Percentiles rank a stretch among this genome's conserved stretches.
These are phyloP conservation scores for Nigrospora sphaerica DNA, from an alignment of 2,329 filamentous ascomycete genomes.

Conservation along the genomic window DNA sequence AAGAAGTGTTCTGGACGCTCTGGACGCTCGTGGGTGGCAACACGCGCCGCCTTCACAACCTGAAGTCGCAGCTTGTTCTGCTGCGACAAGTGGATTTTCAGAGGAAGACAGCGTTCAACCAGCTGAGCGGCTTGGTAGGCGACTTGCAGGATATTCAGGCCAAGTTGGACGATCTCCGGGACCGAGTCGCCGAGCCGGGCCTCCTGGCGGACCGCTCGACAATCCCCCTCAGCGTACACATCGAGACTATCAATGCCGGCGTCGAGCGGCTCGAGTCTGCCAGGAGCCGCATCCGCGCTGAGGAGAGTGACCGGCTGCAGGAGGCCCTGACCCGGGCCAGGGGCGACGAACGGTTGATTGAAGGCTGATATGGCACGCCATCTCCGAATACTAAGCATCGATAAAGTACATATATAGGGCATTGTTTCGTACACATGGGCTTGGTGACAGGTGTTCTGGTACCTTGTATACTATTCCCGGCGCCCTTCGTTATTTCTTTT, in stretches of 20 bases:
- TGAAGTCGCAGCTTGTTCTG: conserved; percentile 56
- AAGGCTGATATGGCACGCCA: conserved; percentile 15
- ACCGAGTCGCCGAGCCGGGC: conserved; percentile 62
- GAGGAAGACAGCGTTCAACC: conserved; percentile 56
- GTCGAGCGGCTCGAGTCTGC: conserved; percentile 65
- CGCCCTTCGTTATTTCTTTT: too few relatives aligned
- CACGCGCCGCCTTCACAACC: conserved; percentile 48
- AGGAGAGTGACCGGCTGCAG: conserved; percentile 52
- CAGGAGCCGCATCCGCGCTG: conserved; percentile 48
- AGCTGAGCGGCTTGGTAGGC: conserved; percentile 63
- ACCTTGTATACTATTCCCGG: too few relatives aligned
- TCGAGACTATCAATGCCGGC: conserved; percentile 66
- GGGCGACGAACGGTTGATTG: conserved; percentile 34
- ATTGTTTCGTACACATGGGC: too few relatives aligned
- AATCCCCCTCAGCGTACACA: conserved; percentile 65
- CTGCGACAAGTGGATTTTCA: conserved; percentile 61
- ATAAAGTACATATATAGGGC: too few relatives aligned
- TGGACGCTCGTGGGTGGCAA: conserved; percentile 74
- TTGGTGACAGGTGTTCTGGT: too few relatives aligned
- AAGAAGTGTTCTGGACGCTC: conserved; percentile 60
- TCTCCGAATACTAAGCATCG: too few relatives aligned
- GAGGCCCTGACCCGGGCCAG: conserved; percentile 42
- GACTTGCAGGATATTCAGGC: conserved; percentile 69
- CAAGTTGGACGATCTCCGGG: conserved; percentile 63
- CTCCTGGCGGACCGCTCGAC: conserved; percentile 41